These are phyloP conservation scores for Blastobotrys parvus DNA, from an alignment of 805 yeast genomes.

Conservation along the genomic window DNA sequence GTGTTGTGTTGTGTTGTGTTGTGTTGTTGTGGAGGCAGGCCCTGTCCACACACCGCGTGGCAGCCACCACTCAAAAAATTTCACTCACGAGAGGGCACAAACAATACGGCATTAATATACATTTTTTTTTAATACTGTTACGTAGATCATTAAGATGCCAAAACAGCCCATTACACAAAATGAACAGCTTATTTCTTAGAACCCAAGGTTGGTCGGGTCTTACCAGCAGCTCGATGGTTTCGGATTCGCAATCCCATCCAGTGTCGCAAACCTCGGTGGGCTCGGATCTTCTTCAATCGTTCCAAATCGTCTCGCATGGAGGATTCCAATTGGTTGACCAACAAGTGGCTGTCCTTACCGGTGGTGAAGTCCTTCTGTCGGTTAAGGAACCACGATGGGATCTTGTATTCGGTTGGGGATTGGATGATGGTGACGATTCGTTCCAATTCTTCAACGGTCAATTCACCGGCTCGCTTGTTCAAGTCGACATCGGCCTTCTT, in stretches of 20 bases:
- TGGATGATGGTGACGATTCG: conserved; percentile 99
- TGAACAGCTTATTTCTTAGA: too few species aligned
- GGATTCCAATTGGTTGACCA: conserved; percentile 98
- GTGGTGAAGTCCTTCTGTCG: conserved; percentile 98
- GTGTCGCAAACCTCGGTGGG: conserved; percentile 99
- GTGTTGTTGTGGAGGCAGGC: too few species aligned
- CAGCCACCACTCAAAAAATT: too few species aligned
- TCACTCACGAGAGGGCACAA: background rate
- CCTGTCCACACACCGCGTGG: too few species aligned
- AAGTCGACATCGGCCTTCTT: conserved; percentile 99
- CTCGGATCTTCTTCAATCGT: conserved; percentile 99
- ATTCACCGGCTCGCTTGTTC: conserved; percentile 99
- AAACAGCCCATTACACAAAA: too few species aligned
- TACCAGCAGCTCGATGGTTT: conserved; percentile 99
- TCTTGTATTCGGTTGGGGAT: conserved; percentile 98
- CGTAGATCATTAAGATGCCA: too few species aligned
- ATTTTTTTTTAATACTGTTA: background rate
- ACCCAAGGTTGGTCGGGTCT: conserved; percentile 72
- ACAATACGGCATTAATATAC: background rate
- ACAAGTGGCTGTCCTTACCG: conserved; percentile 98
- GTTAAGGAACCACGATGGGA: conserved; percentile 99
- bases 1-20: too few species aligned
- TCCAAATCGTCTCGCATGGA: conserved; percentile 99
- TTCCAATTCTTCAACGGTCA: conserved; percentile 99
- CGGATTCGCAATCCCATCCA: conserved; percentile 99